Conservation (phyloP, 139 green algal species). For the Edaphochlamys debaryana region DNA sequence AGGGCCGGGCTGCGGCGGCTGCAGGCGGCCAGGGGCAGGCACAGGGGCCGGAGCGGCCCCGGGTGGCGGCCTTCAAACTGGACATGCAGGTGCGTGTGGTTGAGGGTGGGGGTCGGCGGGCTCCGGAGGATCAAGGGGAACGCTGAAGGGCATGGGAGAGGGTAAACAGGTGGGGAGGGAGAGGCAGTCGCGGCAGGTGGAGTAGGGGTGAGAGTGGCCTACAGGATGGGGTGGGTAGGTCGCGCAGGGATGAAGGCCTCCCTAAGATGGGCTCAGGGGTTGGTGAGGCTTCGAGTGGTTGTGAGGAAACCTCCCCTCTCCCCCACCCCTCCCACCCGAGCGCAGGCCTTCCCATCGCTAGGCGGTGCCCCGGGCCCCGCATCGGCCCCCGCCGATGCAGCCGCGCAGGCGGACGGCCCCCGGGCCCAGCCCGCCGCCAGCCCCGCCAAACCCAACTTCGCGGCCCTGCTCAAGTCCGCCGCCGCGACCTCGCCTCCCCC, state of each 20-base stretch:
- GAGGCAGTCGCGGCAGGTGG: no score
- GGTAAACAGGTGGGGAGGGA: background rate
- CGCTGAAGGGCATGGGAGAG: background rate
- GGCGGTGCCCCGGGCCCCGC: background rate
- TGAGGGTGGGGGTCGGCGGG: no score
- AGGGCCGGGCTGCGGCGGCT: background rate
- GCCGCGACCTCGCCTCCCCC: background rate
- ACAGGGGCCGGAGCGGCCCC: no score
- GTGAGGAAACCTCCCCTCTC: background rate
- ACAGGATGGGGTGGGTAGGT: no score
- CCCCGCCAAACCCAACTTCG: constrained; percentile 17
- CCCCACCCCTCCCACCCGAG: background rate
- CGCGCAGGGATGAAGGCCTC: no score
- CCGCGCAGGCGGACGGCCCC: background rate
- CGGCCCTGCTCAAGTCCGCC: background rate
- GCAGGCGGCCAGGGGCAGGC: background rate
- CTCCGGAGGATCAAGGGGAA: no score
- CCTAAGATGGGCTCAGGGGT: no score
- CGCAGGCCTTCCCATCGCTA: constrained; percentile 14
- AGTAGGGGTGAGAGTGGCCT: no score
- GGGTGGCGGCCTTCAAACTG: constrained; percentile 22
- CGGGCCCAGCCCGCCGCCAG: background rate
- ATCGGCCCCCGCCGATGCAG: background rate
- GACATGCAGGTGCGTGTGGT: constrained; percentile 14
- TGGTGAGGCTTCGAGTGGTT: no score